phyloP scores from a whole-genome alignment of 352 stramenopile genomes.

The Phytopythium cucurbitacearum region DNA sequence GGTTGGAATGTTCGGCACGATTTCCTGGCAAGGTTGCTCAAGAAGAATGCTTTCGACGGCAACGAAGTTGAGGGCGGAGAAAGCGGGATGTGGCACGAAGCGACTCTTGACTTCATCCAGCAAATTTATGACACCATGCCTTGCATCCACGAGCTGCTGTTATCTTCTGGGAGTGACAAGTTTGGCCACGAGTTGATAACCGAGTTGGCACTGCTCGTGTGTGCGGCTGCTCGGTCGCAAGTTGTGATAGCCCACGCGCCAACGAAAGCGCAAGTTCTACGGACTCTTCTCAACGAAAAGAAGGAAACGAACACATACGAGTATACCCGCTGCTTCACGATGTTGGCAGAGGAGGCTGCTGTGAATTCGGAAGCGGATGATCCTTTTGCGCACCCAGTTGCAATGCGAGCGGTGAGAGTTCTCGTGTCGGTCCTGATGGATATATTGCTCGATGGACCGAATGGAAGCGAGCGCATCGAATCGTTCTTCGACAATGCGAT shows the following conservation, averaged over 20 bases:
- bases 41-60: slow-evolving; percentile 21
- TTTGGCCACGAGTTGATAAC: slow-evolving; percentile 54
- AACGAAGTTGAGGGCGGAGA: too few species aligned
- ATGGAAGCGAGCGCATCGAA: slow-evolving; percentile 45
- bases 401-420: slow-evolving; percentile 30
- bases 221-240: slow-evolving; percentile 33
- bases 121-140: slow-evolving; percentile 46
- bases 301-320: slow-evolving; percentile 29
- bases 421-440: slow-evolving; percentile 48
- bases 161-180: slow-evolving; percentile 28
- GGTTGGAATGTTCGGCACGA: neutral
- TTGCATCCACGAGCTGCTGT: slow-evolving; percentile 18
- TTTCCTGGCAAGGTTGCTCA: neutral
- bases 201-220: slow-evolving; percentile 46
- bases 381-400: slow-evolving; percentile 50
- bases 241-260: slow-evolving; percentile 36
- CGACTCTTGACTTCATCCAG: slow-evolving; percentile 54
- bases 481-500: slow-evolving; percentile 38
- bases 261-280: slow-evolving; percentile 24
- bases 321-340: slow-evolving; percentile 24
- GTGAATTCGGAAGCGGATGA: slow-evolving; percentile 33
- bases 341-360: slow-evolving; percentile 41
- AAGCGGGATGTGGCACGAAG: neutral
- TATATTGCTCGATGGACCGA: slow-evolving; percentile 42
- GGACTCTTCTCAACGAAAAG: slow-evolving; percentile 42